phyloP scores from a whole-genome alignment of 192 early-diverging fungal species.

The Entomortierella beljakovae region DNA sequence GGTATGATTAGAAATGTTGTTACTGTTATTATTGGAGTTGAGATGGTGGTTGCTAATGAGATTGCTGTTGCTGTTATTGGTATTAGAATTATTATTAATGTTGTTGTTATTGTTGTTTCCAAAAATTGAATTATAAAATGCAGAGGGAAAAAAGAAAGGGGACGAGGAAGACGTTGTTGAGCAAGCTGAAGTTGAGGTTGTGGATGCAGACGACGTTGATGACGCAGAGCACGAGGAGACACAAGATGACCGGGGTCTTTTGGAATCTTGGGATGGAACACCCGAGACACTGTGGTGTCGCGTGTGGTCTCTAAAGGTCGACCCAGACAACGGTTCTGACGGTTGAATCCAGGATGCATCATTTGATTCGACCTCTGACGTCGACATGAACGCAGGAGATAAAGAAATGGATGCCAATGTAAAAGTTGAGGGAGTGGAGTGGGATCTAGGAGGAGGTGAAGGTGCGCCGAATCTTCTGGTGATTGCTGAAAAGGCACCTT shows the following conservation, averaged over 20 bases:
- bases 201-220: conserved; percentile 7
- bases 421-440: conserved; percentile 1
- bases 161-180: conserved; percentile 17
- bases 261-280: conserved; percentile 8
- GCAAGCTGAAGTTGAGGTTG: background rate
- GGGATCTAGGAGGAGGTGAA: conserved; percentile 11
- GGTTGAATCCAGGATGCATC: background rate
- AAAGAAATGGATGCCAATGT: background rate
- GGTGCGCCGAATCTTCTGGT: conserved; percentile 32
- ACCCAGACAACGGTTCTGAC: conserved; percentile 5
- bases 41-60: background rate
- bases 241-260: conserved; percentile 11
- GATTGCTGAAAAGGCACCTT: conserved; percentile 21
- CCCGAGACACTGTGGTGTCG: conserved; percentile 33
- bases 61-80: background rate
- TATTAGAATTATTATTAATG: background rate
- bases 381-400: background rate
- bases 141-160: conserved; percentile 29
- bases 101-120: background rate
- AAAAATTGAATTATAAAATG: conserved; percentile 23
- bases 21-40: background rate
- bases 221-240: conserved; percentile 25
- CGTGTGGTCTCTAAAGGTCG: conserved; percentile 10
- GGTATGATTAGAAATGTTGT: background rate
- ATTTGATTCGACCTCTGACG: background rate